Percentiles rank a stretch among this genome's conserved stretches.
These are phyloP conservation scores for Kwoniella newhampshirensis DNA, from an alignment of 768 basidiomycete species.

Conservation along the genomic window DNA sequence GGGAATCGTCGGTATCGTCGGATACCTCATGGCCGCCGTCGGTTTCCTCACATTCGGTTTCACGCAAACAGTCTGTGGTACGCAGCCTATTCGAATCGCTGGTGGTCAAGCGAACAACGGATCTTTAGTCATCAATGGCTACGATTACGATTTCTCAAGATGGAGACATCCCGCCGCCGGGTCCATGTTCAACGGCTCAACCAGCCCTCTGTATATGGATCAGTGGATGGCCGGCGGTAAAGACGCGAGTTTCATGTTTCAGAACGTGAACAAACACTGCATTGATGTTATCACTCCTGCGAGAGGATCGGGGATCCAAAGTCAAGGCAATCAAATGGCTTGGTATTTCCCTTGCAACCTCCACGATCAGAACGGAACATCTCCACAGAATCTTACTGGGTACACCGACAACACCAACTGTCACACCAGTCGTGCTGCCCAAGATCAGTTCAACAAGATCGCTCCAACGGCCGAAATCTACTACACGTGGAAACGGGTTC, in stretches of 20 bases:
- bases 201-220: constrained; percentile 79
- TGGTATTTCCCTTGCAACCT: constrained; percentile 99
- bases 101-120: constrained; percentile 71
- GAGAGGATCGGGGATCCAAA: constrained; percentile 66
- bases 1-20: constrained; percentile 79
- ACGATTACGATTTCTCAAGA: constrained; percentile 82
- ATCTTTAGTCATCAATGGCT: constrained; percentile 91
- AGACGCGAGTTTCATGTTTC: constrained; percentile 93
- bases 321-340: constrained; percentile 63
- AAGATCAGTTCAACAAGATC: constrained; percentile 60
- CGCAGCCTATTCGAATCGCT: constrained; percentile 76
- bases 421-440: constrained; percentile 64
- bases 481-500: constrained; percentile 86
- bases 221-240: constrained; percentile 76
- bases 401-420: constrained; percentile 70
- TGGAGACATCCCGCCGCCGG: constrained; percentile 79
- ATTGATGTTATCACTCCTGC: constrained; percentile 71
- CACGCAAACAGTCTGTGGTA: constrained; percentile 88
- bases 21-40: constrained; percentile 82
- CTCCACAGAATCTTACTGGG: constrained; percentile 65
- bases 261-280: constrained; percentile 84
- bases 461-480: constrained; percentile 78
- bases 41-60: constrained; percentile 99
- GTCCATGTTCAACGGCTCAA: constrained; percentile 68
- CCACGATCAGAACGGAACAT: constrained; percentile 68